Base-by-base conservation (phyloP, 306 rosid genomes). In the Castanea mollissima region DNA sequence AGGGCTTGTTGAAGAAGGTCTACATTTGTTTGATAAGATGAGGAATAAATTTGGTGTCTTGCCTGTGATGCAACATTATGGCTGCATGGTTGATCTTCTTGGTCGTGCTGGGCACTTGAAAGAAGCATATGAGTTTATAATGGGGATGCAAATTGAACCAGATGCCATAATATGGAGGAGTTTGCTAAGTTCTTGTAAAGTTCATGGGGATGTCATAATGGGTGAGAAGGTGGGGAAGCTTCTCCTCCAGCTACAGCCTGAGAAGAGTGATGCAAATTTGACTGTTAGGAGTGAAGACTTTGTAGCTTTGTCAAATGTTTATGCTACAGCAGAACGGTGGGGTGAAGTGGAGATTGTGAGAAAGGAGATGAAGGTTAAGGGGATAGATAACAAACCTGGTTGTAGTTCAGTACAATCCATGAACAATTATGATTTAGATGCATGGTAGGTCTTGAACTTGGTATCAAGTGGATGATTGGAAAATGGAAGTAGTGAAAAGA, bases 181-280 rank as follows among this genome's bases (percentile, higher is more conserved):
- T 85, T 89, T 94, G 85, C 82, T 88, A 5, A 85, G 89, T 80
- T 89, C 98, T 6, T 86, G 96, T 83, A 90, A 83, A 64, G 75
- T 90, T 78, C 91, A 90, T 55, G 92, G 92, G 55, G 86, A 90
- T 84, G 86, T 82, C 60, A 76, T 62, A 55, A 85, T 87, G 92
- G 97, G 93, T 46, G 98, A 89, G 85, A 90, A 89, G 85, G 91
- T 92, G 83, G 98, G 94, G 55, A 94, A 83, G 83, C 80, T 89
- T 76, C 94, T 94, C 71, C 80, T 90, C 23, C 82, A 69, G 78
- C 52, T 77, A 41, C 81, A 86, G 64, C 71, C 51, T 52, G 79
- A 63, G 18, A 70, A 65, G 68, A 68, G 75, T 57, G 55, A 49
- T 73, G 73, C 75, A 38, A 76, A 78, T 74, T 82, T 32, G 78